Conservation (phyloP, 2,329 filamentous ascomycete species). For the Diplodia scrobiculata region DNA sequence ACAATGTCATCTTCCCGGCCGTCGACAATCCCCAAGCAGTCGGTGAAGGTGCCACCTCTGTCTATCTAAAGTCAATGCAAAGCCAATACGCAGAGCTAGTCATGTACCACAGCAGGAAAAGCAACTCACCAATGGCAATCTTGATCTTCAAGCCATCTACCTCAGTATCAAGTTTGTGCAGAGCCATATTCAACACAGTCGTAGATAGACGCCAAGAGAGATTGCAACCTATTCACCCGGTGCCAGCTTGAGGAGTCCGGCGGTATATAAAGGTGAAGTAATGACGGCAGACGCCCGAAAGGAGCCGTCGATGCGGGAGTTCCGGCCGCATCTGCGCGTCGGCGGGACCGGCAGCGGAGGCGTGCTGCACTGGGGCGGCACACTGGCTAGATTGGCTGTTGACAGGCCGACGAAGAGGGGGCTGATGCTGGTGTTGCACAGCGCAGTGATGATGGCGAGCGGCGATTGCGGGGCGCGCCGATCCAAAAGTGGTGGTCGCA, state of each 20-base stretch:
- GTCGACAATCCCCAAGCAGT: slow-evolving; percentile 34
- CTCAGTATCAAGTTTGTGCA: background rate
- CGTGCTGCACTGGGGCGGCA: background rate
- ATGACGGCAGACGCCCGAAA: background rate
- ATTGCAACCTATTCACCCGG: background rate
- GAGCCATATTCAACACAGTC: background rate
- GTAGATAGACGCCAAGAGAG: background rate
- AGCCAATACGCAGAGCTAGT: background rate
- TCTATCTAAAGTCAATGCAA: slow-evolving; percentile 18
- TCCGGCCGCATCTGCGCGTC: background rate
- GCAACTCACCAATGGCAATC: slow-evolving; percentile 15
- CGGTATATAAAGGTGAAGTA: background rate
- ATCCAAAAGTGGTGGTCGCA: slow-evolving; percentile 16
- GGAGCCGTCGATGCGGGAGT: background rate
- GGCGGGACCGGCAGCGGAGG: background rate
- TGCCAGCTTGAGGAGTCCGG: background rate
- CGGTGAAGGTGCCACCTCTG: slow-evolving; percentile 34
- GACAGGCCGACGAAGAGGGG: slow-evolving; percentile 3
- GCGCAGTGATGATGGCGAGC: background rate
- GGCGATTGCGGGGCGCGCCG: background rate
- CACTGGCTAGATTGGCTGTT: background rate
- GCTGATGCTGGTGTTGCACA: background rate
- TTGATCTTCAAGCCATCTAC: slow-evolving; percentile 16
- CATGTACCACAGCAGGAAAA: background rate
- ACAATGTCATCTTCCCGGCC: slow-evolving; percentile 35